phyloP scores from a whole-genome alignment of 257 asterid species.

The Scutellaria minor region DNA sequence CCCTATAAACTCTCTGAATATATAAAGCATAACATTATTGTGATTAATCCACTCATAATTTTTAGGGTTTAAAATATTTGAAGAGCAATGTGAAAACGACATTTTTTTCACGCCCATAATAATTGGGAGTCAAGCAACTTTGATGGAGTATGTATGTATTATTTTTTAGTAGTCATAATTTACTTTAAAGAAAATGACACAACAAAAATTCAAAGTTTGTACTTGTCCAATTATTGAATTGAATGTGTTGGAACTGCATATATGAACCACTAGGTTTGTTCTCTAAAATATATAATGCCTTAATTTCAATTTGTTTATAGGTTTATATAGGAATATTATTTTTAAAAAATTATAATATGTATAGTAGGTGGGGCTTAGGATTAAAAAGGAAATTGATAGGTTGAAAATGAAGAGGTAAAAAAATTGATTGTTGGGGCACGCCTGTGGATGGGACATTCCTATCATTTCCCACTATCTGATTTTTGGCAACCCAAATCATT shows the following conservation, averaged over 20 bases:
- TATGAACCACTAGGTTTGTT: no score
- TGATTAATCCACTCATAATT: constrained; percentile 33
- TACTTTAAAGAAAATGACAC: constrained; percentile 23
- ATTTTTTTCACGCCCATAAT: constrained; percentile 44
- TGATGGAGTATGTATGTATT: constrained; percentile 1
- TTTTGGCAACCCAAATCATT: constrained; percentile 47
- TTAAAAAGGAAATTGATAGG: no score
- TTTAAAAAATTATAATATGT: background rate
- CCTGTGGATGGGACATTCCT: constrained; percentile 47
- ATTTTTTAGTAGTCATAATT: constrained; percentile 39
- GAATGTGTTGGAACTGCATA: constrained; percentile 6
- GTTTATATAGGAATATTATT: background rate
- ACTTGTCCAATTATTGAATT: constrained; percentile 37
- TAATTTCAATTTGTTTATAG: background rate
- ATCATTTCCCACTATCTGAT: constrained; percentile 45
- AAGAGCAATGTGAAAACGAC: constrained; percentile 21
- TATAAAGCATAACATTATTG: constrained; percentile 25
- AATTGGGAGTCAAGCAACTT: constrained; percentile 38
- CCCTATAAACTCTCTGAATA: background rate
- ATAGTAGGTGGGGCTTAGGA: background rate
- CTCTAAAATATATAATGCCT: background rate
- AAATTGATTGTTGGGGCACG: constrained; percentile 41
- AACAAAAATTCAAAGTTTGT: constrained; percentile 32
- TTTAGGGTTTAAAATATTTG: constrained; percentile 14
- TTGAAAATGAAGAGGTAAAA: no score